These are phyloP conservation scores for Cercospora sp. DNA, from an alignment of 2,329 filamentous ascomycete genomes.

Conservation along the genomic window DNA sequence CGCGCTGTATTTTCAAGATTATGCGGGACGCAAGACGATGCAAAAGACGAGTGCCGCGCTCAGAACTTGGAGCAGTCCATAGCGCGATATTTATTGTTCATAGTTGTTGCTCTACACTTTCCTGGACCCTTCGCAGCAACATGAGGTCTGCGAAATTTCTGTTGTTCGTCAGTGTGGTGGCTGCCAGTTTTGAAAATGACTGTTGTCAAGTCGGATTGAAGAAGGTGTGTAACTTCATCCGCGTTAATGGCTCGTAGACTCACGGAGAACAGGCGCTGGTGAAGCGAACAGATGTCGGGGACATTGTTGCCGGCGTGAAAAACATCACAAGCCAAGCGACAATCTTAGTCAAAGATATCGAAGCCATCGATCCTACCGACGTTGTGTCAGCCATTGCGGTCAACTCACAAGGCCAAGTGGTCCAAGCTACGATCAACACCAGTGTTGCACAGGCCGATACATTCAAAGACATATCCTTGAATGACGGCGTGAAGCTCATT, in stretches of 20 bases:
- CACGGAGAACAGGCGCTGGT: background rate
- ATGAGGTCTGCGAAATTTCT: background rate
- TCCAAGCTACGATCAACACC: constrained; percentile 7
- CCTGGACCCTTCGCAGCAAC: background rate
- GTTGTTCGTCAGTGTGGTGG: background rate
- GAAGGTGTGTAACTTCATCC: background rate
- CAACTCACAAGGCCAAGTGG: constrained; percentile 6
- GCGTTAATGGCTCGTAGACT: background rate
- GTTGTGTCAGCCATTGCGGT: background rate
- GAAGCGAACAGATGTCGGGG: background rate
- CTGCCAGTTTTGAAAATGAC: background rate
- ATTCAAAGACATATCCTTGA: constrained; percentile 6
- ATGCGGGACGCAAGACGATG: background rate
- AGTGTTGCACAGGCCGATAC: background rate
- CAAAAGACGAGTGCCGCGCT: background rate
- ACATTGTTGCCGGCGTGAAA: constrained; percentile 3
- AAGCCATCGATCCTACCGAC: constrained; percentile 1
- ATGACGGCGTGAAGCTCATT: background rate
- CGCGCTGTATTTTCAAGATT: background rate
- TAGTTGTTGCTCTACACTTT: background rate
- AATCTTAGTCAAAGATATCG: constrained; percentile 1
- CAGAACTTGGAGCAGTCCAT: background rate
- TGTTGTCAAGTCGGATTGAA: background rate
- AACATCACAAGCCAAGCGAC: constrained; percentile 6
- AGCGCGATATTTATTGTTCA: background rate